Base-by-base conservation (phyloP, 2,329 filamentous ascomycete species). In the Cordyceps pruinosa region DNA sequence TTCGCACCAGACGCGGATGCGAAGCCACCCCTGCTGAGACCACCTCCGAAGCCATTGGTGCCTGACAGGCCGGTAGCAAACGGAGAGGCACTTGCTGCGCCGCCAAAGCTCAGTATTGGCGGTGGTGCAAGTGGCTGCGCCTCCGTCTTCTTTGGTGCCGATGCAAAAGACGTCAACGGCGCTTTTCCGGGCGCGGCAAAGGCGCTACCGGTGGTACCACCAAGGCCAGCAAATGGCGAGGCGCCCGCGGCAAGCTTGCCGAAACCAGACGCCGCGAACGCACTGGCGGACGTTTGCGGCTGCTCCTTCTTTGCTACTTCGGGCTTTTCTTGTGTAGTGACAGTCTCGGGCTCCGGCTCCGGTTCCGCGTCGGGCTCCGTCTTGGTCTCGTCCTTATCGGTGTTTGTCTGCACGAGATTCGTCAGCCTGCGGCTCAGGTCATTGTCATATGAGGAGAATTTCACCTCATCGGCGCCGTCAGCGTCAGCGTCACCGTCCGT, bases 221-320 rank as follows among this genome's bases (percentile, higher is more conserved):
- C 80, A 45, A 87, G 66, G 19, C 75, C 68, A 39, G 83, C 83
- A 66, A 89, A 89, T 0, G 84, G 84, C 4, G 87, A 90, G 26
- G 80, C 74, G 5, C 82, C 79, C 25, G 80, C 74, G 8, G 86
- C 79, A 56, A 90, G 81, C 53, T 85, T 83, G 53, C 85, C 82
- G 66, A 91, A 85, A 19, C 80, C 82, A 3, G 88, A 91, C 48
- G 77, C 78, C 23, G 83, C 83, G 68, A 91, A 91, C 6, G 85
- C 82, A 10, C 81, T 81, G 13, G 77, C 60, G 7, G 86, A 83
- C 19, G 82, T 80, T 52, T 69, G 46, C 28, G 37, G 46, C 66
- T 62, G 44, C 50, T 67, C 64, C 56, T 69, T 61, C 47, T 66
- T 67, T 46, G 56, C 56, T 17, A 58, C n/a, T 47, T 65, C 61